phyloP scores from a whole-genome alignment of 2,329 filamentous ascomycete species.

The Phialophora tarda region DNA sequence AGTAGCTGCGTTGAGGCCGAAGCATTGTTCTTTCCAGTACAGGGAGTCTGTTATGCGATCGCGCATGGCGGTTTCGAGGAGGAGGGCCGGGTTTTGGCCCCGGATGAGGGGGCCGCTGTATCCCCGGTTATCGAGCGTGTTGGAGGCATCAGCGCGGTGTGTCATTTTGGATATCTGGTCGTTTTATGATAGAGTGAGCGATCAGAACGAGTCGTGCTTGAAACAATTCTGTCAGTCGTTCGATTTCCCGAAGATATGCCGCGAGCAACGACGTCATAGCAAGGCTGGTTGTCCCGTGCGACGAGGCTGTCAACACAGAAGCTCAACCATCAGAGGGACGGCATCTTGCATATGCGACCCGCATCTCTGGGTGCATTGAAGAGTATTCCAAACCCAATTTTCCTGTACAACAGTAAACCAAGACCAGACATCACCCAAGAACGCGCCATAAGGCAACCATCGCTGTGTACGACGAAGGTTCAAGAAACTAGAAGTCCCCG shows the following conservation, averaged over 20 bases:
- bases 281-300: constrained; percentile 21
- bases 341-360: constrained; percentile 1
- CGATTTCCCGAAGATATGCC: not conserved
- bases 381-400: constrained; percentile 1
- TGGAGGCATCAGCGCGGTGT: constrained; percentile 77
- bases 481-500: not conserved
- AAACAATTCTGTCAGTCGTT: not conserved
- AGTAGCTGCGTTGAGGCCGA: constrained; percentile 82
- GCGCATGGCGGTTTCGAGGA: constrained; percentile 93
- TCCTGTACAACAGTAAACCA: not conserved
- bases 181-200: not conserved
- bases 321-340: not conserved
- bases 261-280: not conserved
- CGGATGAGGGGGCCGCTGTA: constrained; percentile 77
- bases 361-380: not conserved
- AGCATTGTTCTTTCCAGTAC: constrained; percentile 99
- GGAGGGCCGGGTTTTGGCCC: constrained; percentile 90
- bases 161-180: constrained; percentile 47
- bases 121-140: constrained; percentile 87
- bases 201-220: not conserved
- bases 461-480: not conserved
- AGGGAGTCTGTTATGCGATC: constrained; percentile 95
- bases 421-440: not conserved
- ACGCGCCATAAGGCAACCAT: not conserved
- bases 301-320: constrained; percentile 22